Conservation (phyloP, 805 yeast species). For the Isabelozyma rhagii region DNA sequence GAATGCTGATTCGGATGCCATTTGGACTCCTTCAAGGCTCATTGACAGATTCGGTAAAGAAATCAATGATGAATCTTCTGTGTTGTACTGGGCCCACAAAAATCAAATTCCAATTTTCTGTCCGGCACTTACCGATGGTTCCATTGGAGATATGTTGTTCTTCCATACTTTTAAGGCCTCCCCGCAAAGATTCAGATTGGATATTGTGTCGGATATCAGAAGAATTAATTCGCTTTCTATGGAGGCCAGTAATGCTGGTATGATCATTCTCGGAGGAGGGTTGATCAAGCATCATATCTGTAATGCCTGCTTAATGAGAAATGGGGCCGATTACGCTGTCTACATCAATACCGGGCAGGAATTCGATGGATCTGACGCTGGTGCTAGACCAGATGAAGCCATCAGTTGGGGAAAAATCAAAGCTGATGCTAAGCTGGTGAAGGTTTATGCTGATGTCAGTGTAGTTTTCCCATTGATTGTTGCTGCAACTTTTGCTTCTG, state of each 20-base stretch:
- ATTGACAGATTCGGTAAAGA: conserved; percentile 94
- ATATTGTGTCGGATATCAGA: conserved; percentile 92
- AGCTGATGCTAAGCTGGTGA: conserved; percentile 87
- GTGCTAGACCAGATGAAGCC: conserved; percentile 99
- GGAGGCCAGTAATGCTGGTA: conserved; percentile 93
- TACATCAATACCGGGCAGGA: conserved; percentile 98
- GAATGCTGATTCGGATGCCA: conserved; percentile 60
- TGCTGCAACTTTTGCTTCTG: conserved; percentile 92
- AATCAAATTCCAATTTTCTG: conserved; percentile 95
- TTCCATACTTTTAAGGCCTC: conserved; percentile 96
- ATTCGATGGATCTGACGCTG: conserved; percentile 98
- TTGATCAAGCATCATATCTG: conserved; percentile 95
- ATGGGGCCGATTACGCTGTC: conserved; percentile 98
- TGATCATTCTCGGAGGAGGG: conserved; percentile 96
- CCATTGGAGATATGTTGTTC: conserved; percentile 97
- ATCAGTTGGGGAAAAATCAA: conserved; percentile 98
- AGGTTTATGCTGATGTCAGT: conserved; percentile 93
- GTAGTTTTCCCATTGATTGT: conserved; percentile 93
- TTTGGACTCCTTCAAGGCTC: conserved; percentile 93
- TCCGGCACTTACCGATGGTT: conserved; percentile 97
- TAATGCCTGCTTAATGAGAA: conserved; percentile 97
- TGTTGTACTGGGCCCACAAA: conserved; percentile 96
- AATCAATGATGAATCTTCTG: conserved; percentile 89
- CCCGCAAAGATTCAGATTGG: conserved; percentile 85
- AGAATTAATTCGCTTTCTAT: conserved; percentile 88